Percentiles rank a stretch among this genome's conserved stretches.
These are phyloP conservation scores for Xylaria sp. DNA, from an alignment of 2,329 filamentous ascomycete genomes.

Conservation along the genomic window DNA sequence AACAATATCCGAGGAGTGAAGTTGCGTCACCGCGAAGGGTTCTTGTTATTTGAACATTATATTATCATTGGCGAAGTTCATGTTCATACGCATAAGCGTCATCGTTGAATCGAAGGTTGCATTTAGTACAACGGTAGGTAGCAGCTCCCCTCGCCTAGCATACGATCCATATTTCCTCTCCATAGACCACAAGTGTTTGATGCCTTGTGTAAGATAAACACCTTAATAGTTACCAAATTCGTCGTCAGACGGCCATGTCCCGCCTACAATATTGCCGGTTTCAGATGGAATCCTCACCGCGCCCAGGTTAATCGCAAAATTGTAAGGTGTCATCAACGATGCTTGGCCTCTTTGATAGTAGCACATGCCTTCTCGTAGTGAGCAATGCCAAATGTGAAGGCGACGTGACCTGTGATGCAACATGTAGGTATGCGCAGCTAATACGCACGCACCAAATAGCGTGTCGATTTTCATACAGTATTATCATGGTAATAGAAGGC, in stretches of 20 bases:
- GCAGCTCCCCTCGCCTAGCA: neutral
- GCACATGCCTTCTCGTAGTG: constrained; percentile 5
- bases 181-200: neutral
- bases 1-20: neutral
- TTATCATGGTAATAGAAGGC: constrained; percentile 95
- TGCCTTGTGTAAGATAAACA: neutral
- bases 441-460: constrained; percentile 5
- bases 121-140: neutral
- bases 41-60: constrained; percentile 9
- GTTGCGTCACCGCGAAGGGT: neutral
- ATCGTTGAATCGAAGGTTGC: neutral
- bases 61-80: constrained; percentile 15
- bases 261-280: neutral
- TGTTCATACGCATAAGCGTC: neutral
- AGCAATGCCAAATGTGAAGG: constrained; percentile 37
- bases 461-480: constrained; percentile 63
- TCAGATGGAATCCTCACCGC: neutral
- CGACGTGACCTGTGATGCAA: constrained; percentile 7
- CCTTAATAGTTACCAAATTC: constrained; percentile 3
- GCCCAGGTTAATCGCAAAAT: constrained; percentile 1
- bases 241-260: constrained; percentile 10
- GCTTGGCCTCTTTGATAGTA: neutral
- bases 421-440: constrained; percentile 3
- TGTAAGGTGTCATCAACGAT: neutral
- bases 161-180: neutral